Evolutionary conservation across 805 yeast species (phyloP), one percentile per base, ranked within the genome.

Genomic region (Babjeviella inositovora): DNA sequence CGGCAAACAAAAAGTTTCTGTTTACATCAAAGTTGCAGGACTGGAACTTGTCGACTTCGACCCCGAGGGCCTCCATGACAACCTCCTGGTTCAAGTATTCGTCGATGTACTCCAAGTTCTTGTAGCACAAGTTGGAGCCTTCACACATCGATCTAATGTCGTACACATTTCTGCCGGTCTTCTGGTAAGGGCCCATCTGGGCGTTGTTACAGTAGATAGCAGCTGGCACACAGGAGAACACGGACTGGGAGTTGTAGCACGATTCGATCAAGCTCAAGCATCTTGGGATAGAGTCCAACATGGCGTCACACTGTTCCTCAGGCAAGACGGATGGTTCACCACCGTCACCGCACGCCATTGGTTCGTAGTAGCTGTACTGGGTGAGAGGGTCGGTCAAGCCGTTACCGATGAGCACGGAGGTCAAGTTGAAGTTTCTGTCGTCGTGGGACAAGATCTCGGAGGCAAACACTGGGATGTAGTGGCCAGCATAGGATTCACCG

Each of bases 401-500:
- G 45, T 85, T 85, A 31, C 97, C 97, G 39, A 85, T 85, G 43
- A 87, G 42, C 11, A 85, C 72, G 4, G 94, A 79, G 8, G 76
- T 53, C 34, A 84, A 57, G 37, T 80, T 67, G 39, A 74, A 70
- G 11, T 62, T 50, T 27, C 69, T 53, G 34, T 53, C 61, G n/a
- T 63, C 57, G 38, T 77, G 81, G 18, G 65, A 54, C 37, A 80
- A 52, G 36, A 84, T 81, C 47, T 81, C 93, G 28, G 66, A 45
- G 6, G 93, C 93, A 49, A 84, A 79, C 7, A 65, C 79, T 11
- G 98, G 98, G 33, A 85, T 77, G 51, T 87, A 85, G 43, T 82
- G 92, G 23, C 96, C 95, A 11, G 87, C 95, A 41, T 85, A 84
- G 6, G 92, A 76, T 45, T 84, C 95, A 34, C 95, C 95, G 20